A percentile compares a stretch with the other conserved stretches of the same genome.
Conservation (phyloP, 441 rosid species). For the Theobroma grandiflorum region DNA sequence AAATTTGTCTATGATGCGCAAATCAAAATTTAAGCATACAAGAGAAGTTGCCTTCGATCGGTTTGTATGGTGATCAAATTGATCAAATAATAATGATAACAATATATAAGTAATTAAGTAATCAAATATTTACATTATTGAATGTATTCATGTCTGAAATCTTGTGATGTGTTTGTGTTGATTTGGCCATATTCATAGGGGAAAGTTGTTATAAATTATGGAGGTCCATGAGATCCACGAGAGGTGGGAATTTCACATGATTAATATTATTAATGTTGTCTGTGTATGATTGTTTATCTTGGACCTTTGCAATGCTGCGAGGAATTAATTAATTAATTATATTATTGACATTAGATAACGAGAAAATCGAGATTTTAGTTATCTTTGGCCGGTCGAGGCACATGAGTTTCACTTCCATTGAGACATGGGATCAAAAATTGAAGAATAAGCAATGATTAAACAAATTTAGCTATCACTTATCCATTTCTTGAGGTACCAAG, state of each 20-base stretch:
- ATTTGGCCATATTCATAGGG: neutral
- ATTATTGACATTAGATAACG: neutral
- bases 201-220: neutral
- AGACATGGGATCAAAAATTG: neutral
- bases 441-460: neutral
- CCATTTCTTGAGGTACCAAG: neutral
- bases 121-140: neutral
- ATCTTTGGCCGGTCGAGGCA: neutral
- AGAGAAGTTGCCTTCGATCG: no score
- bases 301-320: neutral
- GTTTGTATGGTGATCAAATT: no score
- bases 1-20: no score
- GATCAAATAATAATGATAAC: neutral
- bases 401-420: neutral
- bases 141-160: neutral
- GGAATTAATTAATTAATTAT: neutral
- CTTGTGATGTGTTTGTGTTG: neutral
- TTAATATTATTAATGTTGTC: conserved; percentile 1
- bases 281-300: neutral
- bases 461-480: neutral
- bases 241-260: conserved; percentile 7
- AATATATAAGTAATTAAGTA: neutral
- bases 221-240: neutral
- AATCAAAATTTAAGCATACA: no score
- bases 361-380: conserved; percentile 11